Base-by-base conservation (phyloP, 1,284 basidiomycete species). In the Ceraceosorus guamensis region DNA sequence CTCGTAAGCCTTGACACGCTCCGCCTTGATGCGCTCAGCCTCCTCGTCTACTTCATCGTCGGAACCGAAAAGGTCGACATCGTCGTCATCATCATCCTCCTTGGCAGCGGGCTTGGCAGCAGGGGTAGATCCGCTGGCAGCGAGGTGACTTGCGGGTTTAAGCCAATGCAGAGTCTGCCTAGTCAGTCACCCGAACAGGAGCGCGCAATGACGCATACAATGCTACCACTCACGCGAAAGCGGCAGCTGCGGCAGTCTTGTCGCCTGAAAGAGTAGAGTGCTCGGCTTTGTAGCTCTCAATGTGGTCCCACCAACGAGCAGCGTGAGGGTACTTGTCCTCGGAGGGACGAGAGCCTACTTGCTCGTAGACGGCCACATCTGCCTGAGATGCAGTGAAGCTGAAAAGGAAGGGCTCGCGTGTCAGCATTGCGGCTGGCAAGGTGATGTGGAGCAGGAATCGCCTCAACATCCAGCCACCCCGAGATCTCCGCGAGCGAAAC, bases 321-420 rank as follows among this genome's bases (percentile, higher is more conserved):
- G 86, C 83, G 79, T 91, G 83, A 60, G 90, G 88, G 80, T 83
- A 83, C 60, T 82, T 79, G 53, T 84, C 53, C 37, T 60, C 60
- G 44, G 70, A 66, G 49, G 86, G 83, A 65, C 83, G 81, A 57
- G 88, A 87, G 39, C 82, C 82, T 55, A 82, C 80, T 53, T 81
- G 70, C 78, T 89, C 89, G 85, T 87, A 95, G 78, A 95, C 89
- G 74, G 84, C 84, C 55, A 96, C 91, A 81, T 99, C 93, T 63
- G 93, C 91, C 81, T 97, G 92, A 54, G 92, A 92, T 57, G 93
- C 88, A 56, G 87, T 85, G 82, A 90, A 91, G 63, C 93, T 98
- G 74, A 16, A 16, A 8, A 31, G 24, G 43, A 37, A 24, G 24
- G 24, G 2, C 24, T 24, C 24, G 24, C 24, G 3, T 31, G 51